Evolutionary conservation across 139 green algal species (phyloP), one percentile per base, ranked within the genome.

Genomic region (Chlamydomonas incerta): DNA sequence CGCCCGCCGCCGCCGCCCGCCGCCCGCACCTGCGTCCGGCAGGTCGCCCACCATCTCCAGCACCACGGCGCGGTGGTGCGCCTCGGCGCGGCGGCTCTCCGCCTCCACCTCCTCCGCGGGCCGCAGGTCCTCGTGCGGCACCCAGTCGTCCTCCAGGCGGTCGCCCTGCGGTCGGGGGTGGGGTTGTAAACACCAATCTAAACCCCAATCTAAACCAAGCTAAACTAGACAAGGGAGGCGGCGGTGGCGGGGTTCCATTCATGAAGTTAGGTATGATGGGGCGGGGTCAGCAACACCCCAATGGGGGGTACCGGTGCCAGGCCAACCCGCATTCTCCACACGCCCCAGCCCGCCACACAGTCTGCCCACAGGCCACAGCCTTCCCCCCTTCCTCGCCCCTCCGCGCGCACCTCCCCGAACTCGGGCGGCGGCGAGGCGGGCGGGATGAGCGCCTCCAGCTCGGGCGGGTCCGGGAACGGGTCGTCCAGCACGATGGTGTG

Each of bases 401-500:
- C n/a, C 33, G 21, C 9, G 24, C 88, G 31, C 50, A 95, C 94
- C 73, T 94, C 80, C 20, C 92, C 92, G 87, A 94, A 93, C 41
- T 92, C 81, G 3, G 94, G 94, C 67, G 92, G 82, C 0, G 96
- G 96, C 2, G 95, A 98, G 2, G 60, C 77, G n/a, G 98, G 95
- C 9, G 97, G 98, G 0, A 99, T 95, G 60, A 95, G 90, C 0
- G 91, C 90, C 21, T 87, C 93, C 80, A 99, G 91, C 81, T 93
- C 88, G 0, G 92, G 88, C 0, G 96, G 97, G 83, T 99, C 96
- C 15, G 96, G 93, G 63, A 97, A 98, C 0, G 98, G 98, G 87
- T 99, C 98, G 67, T 99, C 98, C 80, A 99, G 93, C 10, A 99
- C 77, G 29, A 98, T 94, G 41, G 97, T 98, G 89, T 98, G 97